Base-by-base conservation (phyloP, 805 yeast genomes). In the Starmerella roubikii region DNA sequence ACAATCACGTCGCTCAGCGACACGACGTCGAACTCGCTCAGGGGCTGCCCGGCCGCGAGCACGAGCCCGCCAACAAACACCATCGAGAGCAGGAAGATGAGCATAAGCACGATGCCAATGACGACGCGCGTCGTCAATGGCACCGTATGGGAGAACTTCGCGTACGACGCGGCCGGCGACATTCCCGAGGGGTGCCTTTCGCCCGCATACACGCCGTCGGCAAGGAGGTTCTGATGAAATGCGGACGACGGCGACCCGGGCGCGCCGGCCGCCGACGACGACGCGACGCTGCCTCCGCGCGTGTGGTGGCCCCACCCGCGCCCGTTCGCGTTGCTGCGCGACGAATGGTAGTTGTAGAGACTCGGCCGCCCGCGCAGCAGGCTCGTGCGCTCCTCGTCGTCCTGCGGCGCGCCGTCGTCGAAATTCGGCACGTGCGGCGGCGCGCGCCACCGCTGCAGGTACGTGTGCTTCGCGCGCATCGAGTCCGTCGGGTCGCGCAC, bases 51-150 rank as follows among this genome's bases (percentile, higher is more conserved):
- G 1, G 94, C 76, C 0, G 95, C 95, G 30, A 86, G 61, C 2
- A 85, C 61, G 53, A 86, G 82, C 0, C 97, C 97, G 52, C 78
- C 66, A 4, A 80, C 64, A 52, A 88, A 84, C 1, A 94, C 94
- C 23, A 79, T 34, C 4, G 46, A 50, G 28, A 59, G 46, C 18
- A 58, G 41, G 29, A 49, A 36, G 29, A 57, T 42, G 52, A 30
- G 44, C n/a, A 49, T 38, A 11, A 59, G 37, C 30, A 31, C 32
- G 10, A 22, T 29, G 29, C 31, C 31, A 12, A 45, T 27, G n/a
- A 35, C n/a, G 18, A 42, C 15, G 9, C 40, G 21, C 21, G 39
- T 40, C 16, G 42, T 5, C 17, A 38, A 16, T 16, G 48, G 32
- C 6, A 40, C 34, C n/a, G n/a, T n/a, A n/a, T n/a, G n/a, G 12